Evolutionary conservation across 164 flowering plant genomes (phyloP), one percentile per base, ranked within the genome.

Genomic region (Tetrastigma voinierianum): DNA sequence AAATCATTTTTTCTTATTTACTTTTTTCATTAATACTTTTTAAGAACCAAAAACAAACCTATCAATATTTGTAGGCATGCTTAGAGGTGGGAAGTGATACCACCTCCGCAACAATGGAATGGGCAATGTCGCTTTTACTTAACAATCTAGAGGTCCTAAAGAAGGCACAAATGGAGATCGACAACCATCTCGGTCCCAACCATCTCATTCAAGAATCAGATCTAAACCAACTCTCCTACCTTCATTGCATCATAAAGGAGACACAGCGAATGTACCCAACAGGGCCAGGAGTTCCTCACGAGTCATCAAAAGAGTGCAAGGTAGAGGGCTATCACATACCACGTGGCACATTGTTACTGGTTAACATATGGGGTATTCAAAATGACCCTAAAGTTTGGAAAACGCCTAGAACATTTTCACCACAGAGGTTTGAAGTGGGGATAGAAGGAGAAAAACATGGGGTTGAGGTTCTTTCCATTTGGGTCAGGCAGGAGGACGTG

Each of bases 1-100:
- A n/a, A n/a, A n/a, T n/a, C n/a, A n/a, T n/a, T n/a, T n/a, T n/a
- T n/a, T n/a, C n/a, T n/a, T n/a, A n/a, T n/a, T n/a, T n/a, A n/a
- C n/a, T n/a, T n/a, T n/a, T n/a, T n/a, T n/a, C n/a, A n/a, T n/a
- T n/a, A n/a, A n/a, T n/a, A n/a, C n/a, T n/a, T n/a, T n/a, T n/a
- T n/a, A n/a, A n/a, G n/a, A 14, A 17, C n/a, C 48, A 21, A 20
- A 53, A 15, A 59, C 56, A n/a, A 44, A 48, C 16, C 12, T 51
- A 5, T 20, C 11, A 20, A 13, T 49, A 13, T 57, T 44, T 46
- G n/a, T n/a, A 78, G 84, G 74, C 54, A 8, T 1, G 81, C 53
- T 17, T 85, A 56, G 2, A 61, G 20, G 87, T 82, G 0, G 87
- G 87, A 8, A 70, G 82, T 0, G 83, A 82, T 17, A 83, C 84